Percentiles rank a stretch among this genome's conserved stretches.
phyloP scores from a whole-genome alignment of 169 alveolate genomes.

The Hammondia hammondi region DNA sequence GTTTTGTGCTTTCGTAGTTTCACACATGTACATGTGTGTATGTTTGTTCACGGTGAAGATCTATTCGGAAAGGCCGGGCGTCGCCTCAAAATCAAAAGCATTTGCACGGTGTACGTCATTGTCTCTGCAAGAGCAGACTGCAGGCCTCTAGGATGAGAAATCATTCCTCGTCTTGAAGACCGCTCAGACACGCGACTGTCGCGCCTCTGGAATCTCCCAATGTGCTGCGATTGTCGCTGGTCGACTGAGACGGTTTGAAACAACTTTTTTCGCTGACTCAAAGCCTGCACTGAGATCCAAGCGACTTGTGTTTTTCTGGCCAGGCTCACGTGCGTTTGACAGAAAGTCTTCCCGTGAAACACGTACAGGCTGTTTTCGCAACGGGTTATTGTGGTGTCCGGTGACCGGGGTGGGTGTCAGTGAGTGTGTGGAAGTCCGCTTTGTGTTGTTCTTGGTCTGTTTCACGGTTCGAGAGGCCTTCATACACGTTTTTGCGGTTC shows the following conservation, averaged over 20 bases:
- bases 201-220: not conserved
- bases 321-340: too few relatives aligned
- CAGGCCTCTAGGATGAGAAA: conserved; percentile 49
- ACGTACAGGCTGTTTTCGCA: too few relatives aligned
- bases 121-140: not conserved
- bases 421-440: too few relatives aligned
- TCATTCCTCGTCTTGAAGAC: conserved; percentile 65
- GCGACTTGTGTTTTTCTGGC: too few relatives aligned
- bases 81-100: not conserved
- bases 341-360: too few relatives aligned
- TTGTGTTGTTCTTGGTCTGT: not conserved
- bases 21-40: not conserved
- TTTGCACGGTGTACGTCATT: too few relatives aligned
- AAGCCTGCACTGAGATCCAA: not conserved
- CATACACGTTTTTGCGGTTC: not conserved
- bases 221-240: not conserved
- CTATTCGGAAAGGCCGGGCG: not conserved
- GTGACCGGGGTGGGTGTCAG: too few relatives aligned
- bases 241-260: not conserved
- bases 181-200: not conserved
- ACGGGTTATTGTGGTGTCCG: too few relatives aligned
- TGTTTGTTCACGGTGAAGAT: not conserved
- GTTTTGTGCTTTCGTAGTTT: too few relatives aligned
- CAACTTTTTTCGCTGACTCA: too few relatives aligned
- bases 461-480: not conserved